Conservation (phyloP, 2,329 filamentous ascomycete species). For the Sporothrix protearum region DNA sequence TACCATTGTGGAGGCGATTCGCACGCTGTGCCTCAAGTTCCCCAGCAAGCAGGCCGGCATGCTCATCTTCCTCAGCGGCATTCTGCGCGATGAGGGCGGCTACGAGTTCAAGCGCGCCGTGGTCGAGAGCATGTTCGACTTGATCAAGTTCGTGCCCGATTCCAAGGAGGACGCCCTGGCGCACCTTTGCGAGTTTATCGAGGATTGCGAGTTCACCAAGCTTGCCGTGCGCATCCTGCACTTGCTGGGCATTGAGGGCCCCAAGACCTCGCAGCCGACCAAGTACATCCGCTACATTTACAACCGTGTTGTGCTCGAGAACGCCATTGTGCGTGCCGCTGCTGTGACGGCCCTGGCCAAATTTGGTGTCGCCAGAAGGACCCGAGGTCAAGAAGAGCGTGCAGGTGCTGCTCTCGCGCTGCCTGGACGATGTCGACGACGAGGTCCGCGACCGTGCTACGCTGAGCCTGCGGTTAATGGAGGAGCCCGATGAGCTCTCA, state of each 20-base stretch:
- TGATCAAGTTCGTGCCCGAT: conserved; percentile 98
- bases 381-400: conserved; percentile 94
- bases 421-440: conserved; percentile 94
- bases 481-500: conserved; percentile 83
- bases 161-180: conserved; percentile 77
- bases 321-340: conserved; percentile 89
- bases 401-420: conserved; percentile 84
- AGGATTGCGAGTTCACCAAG: conserved; percentile 99
- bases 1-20: conserved; percentile 98
- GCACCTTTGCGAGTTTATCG: conserved; percentile 97
- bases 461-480: conserved; percentile 87
- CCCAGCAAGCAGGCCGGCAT: conserved; percentile 97
- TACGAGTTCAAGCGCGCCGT: conserved; percentile 98
- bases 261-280: conserved; percentile 90
- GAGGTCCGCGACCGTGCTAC: conserved; percentile 95
- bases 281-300: conserved; percentile 99
- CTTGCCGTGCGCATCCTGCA: conserved; percentile 92
- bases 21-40: conserved; percentile 95
- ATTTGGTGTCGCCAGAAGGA: conserved; percentile 98
- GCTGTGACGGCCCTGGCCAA: conserved; percentile 95
- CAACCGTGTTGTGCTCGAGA: conserved; percentile 95
- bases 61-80: conserved; percentile 95
- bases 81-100: conserved; percentile 90
- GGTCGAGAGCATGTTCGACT: conserved; percentile 97
- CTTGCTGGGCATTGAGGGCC: conserved; percentile 88